A percentile compares a stretch with the other conserved stretches of the same genome.
phyloP scores from a whole-genome alignment of 306 rosid species.

The Malus asiatica region DNA sequence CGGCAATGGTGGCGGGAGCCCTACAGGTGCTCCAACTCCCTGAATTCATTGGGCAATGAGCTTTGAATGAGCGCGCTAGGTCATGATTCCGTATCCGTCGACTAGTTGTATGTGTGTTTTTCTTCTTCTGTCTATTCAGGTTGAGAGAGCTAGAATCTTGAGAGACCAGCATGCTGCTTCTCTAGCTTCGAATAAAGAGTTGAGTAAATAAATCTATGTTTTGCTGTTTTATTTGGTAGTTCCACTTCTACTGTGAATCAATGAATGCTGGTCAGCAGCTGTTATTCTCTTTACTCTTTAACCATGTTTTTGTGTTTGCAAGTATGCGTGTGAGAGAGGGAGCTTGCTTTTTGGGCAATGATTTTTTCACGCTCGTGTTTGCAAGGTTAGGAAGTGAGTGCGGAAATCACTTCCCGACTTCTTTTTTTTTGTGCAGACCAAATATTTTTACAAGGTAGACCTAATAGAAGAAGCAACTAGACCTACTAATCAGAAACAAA shows the following conservation, averaged over 20 bases:
- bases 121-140: background rate
- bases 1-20: constrained; percentile 30
- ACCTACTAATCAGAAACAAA: background rate
- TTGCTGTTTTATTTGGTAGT: background rate
- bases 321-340: background rate
- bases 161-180: background rate
- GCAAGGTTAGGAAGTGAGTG: too few relatives aligned
- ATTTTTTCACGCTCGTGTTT: too few relatives aligned
- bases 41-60: constrained; percentile 21
- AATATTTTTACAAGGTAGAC: background rate
- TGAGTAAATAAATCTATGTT: background rate
- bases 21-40: constrained; percentile 23
- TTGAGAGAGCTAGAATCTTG: background rate
- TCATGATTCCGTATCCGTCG: background rate
- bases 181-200: background rate
- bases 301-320: background rate
- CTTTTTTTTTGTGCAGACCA: background rate
- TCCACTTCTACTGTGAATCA: background rate
- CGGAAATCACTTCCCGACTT: background rate
- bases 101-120: background rate
- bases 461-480: background rate
- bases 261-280: background rate
- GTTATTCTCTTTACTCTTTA: background rate
- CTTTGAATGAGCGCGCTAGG: constrained; percentile 7
- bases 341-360: too few relatives aligned